phyloP scores from a whole-genome alignment of 1,284 basidiomycete genomes.

The Ustilago tritici region DNA sequence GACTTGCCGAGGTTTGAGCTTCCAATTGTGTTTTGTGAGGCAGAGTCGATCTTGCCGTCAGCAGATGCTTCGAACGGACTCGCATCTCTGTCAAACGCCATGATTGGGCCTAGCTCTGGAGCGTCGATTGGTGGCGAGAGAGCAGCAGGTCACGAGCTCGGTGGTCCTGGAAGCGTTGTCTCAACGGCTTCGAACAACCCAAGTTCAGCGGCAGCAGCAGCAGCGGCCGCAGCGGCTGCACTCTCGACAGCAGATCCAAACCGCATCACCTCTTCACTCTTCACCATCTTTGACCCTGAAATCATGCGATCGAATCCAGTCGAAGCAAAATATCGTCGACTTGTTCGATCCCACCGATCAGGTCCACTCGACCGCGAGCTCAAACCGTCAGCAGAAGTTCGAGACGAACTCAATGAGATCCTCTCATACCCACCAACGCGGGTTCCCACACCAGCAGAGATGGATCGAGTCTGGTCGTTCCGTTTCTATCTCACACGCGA shows the following conservation, averaged over 20 bases:
- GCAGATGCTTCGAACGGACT: constrained; percentile 25
- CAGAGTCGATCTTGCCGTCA: constrained; percentile 43
- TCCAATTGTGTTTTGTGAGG: constrained; percentile 90
- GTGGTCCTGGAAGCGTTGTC: not conserved
- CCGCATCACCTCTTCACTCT: constrained; percentile 74
- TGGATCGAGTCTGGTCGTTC: constrained; percentile 98
- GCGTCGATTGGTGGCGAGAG: not conserved
- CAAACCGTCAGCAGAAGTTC: constrained; percentile 91
- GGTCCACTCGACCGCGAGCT: constrained; percentile 94
- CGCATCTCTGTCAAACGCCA: constrained; percentile 15
- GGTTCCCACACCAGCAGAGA: constrained; percentile 87
- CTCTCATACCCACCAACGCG: constrained; percentile 91
- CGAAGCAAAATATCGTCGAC: constrained; percentile 93
- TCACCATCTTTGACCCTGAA: constrained; percentile 93
- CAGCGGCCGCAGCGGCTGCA: constrained; percentile 45
- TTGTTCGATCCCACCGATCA: constrained; percentile 92
- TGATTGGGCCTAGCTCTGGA: constrained; percentile 18
- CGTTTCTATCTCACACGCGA: constrained; percentile 93
- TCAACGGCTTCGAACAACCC: constrained; percentile 25
- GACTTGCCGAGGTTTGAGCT: constrained; percentile 98
- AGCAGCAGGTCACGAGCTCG: constrained; percentile 1
- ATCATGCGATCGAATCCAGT: constrained; percentile 91
- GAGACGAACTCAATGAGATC: constrained; percentile 91
- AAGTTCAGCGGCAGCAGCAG: constrained; percentile 32
- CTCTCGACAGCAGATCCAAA: constrained; percentile 70